These are phyloP conservation scores for Gossypium arboreum DNA, from an alignment of 345 rosid genomes.

Conservation along the genomic window DNA sequence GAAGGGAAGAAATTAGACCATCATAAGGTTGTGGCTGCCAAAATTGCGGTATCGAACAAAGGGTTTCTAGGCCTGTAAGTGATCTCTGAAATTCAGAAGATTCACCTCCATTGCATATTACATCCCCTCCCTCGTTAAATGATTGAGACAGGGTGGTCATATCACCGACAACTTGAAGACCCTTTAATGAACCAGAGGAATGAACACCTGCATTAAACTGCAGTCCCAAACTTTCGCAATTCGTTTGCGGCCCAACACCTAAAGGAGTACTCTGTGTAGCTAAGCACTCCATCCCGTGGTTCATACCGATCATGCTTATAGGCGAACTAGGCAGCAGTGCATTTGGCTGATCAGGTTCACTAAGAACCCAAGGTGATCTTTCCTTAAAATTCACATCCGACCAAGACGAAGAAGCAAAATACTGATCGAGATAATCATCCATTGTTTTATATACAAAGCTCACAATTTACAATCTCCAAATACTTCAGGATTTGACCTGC, in stretches of 20 bases:
- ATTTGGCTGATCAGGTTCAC: conserved; percentile 25
- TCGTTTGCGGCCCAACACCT: conserved; percentile 10
- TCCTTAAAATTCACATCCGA: conserved; percentile 27
- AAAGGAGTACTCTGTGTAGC: conserved; percentile 23
- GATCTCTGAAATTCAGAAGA: conserved; percentile 25
- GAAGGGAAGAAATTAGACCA: conserved; percentile 22
- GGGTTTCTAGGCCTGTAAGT: conserved; percentile 21
- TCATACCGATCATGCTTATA: conserved; percentile 21
- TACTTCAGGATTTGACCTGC: background rate
- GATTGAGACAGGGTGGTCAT: conserved; percentile 20
- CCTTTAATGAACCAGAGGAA: background rate
- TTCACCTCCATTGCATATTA: conserved; percentile 17
- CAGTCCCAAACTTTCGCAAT: conserved; percentile 13
- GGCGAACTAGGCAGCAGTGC: conserved; percentile 19
- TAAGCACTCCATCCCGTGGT: conserved; percentile 21
- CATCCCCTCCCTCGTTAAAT: conserved; percentile 10
- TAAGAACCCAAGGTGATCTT: conserved; percentile 27
- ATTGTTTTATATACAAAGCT: conserved; percentile 9
- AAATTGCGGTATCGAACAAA: conserved; percentile 22
- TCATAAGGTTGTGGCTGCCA: conserved; percentile 30
- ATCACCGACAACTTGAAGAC: conserved; percentile 19
- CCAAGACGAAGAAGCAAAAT: conserved; percentile 29
- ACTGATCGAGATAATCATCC: conserved; percentile 41
- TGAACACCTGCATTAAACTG: conserved; percentile 19
- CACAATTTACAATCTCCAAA: background rate